phyloP scores from a whole-genome alignment of 345 rosid genomes.

The Physaria fendleri region DNA sequence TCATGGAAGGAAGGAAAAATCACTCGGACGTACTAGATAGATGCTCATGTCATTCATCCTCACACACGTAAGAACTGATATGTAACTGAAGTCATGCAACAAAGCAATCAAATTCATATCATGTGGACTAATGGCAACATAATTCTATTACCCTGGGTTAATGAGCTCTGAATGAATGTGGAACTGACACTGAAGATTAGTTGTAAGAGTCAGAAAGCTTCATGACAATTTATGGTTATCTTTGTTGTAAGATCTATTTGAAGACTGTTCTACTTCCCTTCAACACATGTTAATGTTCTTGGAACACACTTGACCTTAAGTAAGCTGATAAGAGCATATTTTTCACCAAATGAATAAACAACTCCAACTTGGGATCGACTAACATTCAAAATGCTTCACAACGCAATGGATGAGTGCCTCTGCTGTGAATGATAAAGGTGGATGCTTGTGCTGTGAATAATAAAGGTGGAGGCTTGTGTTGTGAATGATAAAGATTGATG shows the following conservation, averaged over 20 bases:
- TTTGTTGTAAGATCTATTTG: background rate
- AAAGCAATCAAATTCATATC: background rate
- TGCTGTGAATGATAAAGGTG: background rate
- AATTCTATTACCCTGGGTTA: background rate
- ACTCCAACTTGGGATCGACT: background rate
- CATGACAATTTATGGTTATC: background rate
- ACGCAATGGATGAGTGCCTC: background rate
- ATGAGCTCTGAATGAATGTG: background rate
- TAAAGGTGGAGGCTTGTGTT: background rate
- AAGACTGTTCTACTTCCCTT: background rate
- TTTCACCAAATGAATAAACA: background rate
- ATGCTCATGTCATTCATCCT: background rate
- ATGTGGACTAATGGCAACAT: background rate
- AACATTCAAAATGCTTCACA: constrained; percentile 6
- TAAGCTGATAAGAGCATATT: background rate
- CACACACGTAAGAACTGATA: constrained; percentile 1
- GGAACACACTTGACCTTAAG: background rate
- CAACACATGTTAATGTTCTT: constrained; percentile 4
- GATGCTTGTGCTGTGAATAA: background rate
- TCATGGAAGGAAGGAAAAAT: background rate
- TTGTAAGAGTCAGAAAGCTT: background rate
- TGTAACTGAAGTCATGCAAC: constrained; percentile 2
- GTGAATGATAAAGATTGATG: background rate
- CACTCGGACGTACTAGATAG: background rate
- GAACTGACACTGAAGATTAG: background rate